Evolutionary conservation across 208 protist genomes (phyloP).

Genomic region (Leishmania aethiopica): DNA sequence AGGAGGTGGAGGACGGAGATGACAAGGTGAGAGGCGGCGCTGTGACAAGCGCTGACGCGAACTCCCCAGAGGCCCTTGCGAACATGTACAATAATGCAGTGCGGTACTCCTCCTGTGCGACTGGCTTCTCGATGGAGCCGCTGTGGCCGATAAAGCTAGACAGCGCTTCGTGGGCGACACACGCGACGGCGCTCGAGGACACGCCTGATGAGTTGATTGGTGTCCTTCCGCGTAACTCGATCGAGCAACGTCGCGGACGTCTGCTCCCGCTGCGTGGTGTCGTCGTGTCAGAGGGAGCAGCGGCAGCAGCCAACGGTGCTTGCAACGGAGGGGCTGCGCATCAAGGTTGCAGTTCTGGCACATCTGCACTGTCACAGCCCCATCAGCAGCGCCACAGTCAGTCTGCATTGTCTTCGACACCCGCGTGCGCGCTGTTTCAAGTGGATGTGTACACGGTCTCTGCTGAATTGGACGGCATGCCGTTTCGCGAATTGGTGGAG

Average conservation of each 20-base stretch:
- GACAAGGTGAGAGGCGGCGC: background rate
- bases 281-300: background rate
- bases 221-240: constrained; percentile 19
- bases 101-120: constrained; percentile 12
- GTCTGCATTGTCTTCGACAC: background rate
- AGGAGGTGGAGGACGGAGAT: background rate
- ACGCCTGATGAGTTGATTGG: constrained; percentile 23
- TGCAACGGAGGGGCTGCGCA: background rate
- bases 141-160: background rate
- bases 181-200: constrained; percentile 6
- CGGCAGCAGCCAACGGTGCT: background rate
- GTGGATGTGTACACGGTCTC: constrained; percentile 48
- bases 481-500: constrained; percentile 35
- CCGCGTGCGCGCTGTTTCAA: background rate
- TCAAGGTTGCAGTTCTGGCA: background rate
- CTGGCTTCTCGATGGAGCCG: constrained; percentile 21
- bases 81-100: constrained; percentile 28
- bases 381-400: background rate
- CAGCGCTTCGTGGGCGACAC: constrained; percentile 4
- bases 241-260: constrained; percentile 26
- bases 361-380: background rate
- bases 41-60: background rate
- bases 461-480: constrained; percentile 33
- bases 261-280: constrained; percentile 20
- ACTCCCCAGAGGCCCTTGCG: constrained; percentile 2